phyloP scores from a whole-genome alignment of 495 filamentous ascomycete genomes.

The Pseudomonodictys pantanalensis region DNA sequence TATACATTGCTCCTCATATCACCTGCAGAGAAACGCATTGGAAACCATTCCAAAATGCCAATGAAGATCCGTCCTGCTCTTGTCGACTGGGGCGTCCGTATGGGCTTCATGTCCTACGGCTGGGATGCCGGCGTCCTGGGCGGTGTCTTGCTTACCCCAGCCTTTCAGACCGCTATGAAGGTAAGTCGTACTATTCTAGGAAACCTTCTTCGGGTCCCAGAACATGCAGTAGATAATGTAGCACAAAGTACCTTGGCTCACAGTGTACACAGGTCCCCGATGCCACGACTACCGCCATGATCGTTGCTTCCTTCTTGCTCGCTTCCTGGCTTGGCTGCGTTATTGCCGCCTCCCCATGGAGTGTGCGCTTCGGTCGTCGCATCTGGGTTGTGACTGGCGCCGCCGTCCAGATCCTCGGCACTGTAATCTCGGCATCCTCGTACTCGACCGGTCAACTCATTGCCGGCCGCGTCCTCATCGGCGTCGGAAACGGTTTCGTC shows the following conservation, averaged over 20 bases:
- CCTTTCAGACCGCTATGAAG: not conserved
- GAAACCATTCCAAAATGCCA: not conserved
- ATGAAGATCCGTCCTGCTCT: not conserved
- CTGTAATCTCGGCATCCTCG: constrained; percentile 13
- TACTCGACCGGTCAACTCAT: constrained; percentile 18
- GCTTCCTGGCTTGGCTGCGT: constrained; percentile 21
- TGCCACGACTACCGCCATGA: constrained; percentile 17
- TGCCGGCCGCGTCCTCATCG: constrained; percentile 17
- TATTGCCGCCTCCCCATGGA: constrained; percentile 11
- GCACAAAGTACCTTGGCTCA: too few relatives aligned
- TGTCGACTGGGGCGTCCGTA: constrained; percentile 6
- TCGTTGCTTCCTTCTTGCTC: constrained; percentile 12
- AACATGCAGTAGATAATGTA: too few relatives aligned
- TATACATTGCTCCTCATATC: too few relatives aligned
- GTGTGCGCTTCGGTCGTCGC: constrained; percentile 7
- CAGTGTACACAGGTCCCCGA: not conserved
- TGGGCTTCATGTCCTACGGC: constrained; percentile 22
- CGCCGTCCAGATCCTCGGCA: constrained; percentile 13
- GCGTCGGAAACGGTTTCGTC: constrained; percentile 19
- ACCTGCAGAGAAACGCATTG: not conserved
- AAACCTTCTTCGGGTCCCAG: too few relatives aligned
- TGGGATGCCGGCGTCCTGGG: constrained; percentile 1
- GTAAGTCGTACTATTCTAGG: too few relatives aligned
- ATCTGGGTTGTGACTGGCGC: constrained; percentile 9
- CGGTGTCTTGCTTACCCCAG: not conserved